Conservation (phyloP, 2,329 filamentous ascomycete genomes). For the Alternaria postmessia region DNA sequence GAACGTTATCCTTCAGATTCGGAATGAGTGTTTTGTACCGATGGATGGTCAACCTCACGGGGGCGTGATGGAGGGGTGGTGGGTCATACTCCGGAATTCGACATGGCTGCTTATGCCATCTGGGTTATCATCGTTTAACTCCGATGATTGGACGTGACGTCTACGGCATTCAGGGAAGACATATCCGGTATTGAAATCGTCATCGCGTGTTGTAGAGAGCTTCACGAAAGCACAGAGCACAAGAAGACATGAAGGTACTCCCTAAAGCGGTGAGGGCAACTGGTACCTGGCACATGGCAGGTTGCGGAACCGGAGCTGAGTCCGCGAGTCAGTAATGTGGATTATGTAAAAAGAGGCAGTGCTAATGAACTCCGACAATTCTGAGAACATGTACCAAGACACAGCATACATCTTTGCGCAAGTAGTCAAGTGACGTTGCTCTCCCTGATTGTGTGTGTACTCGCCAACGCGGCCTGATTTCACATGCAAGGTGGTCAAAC, state of each 20-base stretch:
- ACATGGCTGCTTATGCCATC: constrained; percentile 18
- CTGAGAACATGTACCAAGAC: not conserved
- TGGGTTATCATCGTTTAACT: constrained; percentile 15
- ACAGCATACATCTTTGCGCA: not conserved
- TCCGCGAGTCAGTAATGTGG: constrained; percentile 20
- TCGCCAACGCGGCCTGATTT: no score
- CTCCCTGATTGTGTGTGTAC: not conserved
- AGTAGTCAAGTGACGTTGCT: constrained; percentile 8
- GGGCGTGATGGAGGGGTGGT: constrained; percentile 23
- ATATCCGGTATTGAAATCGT: not conserved
- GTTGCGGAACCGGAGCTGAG: constrained; percentile 2
- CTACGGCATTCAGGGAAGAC: not conserved
- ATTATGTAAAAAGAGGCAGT: constrained; percentile 42
- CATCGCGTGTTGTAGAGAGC: not conserved
- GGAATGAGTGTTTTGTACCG: constrained; percentile 16
- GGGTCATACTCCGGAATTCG: constrained; percentile 22
- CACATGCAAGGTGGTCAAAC: not conserved
- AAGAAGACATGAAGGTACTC: constrained; percentile 34
- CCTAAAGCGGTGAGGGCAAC: constrained; percentile 20
- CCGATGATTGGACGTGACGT: constrained; percentile 12
- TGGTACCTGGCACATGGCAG: constrained; percentile 7
- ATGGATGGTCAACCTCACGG: not conserved
- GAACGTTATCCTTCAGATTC: not conserved
- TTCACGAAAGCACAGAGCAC: constrained; percentile 11
- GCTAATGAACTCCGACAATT: constrained; percentile 10